Evolutionary conservation across 139 green algal genomes (phyloP).

Genomic region (Chlorella sp.): DNA sequence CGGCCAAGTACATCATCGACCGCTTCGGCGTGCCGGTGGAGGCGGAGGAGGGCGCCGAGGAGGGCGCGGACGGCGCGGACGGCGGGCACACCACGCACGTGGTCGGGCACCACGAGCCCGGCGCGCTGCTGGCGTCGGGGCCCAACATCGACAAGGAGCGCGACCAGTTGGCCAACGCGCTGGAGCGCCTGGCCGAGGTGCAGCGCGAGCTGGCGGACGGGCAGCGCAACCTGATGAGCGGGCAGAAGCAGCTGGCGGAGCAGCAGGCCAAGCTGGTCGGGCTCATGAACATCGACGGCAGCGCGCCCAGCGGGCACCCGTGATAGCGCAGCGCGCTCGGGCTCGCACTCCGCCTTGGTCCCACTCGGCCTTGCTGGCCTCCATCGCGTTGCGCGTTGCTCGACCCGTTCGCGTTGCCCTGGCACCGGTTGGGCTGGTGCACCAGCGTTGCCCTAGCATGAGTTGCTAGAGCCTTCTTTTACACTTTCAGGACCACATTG

Average conservation of each 20-base stretch:
- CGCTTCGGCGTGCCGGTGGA: conserved; percentile 42
- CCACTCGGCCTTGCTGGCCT: too few species aligned
- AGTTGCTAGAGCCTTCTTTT: too few species aligned
- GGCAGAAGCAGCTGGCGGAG: conserved; percentile 63
- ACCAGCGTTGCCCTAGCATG: too few species aligned
- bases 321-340: too few species aligned
- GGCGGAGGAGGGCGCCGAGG: conserved; percentile 7
- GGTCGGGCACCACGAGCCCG: not conserved
- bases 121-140: too few species aligned
- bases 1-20: conserved; percentile 41
- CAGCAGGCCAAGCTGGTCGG: conserved; percentile 60
- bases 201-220: conserved; percentile 62
- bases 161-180: conserved; percentile 46
- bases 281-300: conserved; percentile 25
- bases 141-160: conserved; percentile 51
- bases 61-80: not conserved
- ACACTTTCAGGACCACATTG: too few species aligned
- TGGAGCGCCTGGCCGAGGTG: conserved; percentile 62
- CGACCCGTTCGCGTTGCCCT: too few species aligned
- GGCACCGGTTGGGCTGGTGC: too few species aligned
- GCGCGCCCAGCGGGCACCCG: too few species aligned
- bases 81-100: not conserved
- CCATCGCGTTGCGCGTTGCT: too few species aligned
- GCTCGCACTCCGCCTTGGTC: too few species aligned
- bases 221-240: conserved; percentile 63